These are phyloP conservation scores for Aspergillus homomorphus DNA, from an alignment of 495 filamentous ascomycete genomes.

Conservation along the genomic window DNA sequence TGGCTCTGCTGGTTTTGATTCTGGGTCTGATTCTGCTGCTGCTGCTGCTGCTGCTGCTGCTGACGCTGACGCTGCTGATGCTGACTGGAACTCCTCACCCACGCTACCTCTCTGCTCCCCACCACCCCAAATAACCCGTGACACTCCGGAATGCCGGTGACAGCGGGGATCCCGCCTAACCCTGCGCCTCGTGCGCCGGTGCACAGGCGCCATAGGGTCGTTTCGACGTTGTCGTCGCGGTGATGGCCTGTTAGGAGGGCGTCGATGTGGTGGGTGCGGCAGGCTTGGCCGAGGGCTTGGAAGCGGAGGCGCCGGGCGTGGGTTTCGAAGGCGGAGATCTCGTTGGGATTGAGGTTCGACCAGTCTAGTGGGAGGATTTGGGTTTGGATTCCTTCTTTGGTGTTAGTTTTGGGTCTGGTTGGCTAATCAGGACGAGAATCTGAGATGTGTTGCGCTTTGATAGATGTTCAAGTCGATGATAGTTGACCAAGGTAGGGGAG, in stretches of 20 bases:
- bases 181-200: slow-evolving; percentile 60
- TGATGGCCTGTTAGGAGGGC: slow-evolving; percentile 78
- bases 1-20: slow-evolving; percentile 1
- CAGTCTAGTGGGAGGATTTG: slow-evolving; percentile 52
- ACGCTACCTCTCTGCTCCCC: slow-evolving; percentile 54
- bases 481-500: no score
- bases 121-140: slow-evolving; percentile 67
- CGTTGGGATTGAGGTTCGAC: slow-evolving; percentile 24
- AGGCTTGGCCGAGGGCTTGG: slow-evolving; percentile 61
- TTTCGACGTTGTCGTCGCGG: slow-evolving; percentile 82
- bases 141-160: slow-evolving; percentile 76
- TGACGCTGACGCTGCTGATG: no score
- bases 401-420: no score
- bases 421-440: no score
- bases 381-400: slow-evolving; percentile 43
- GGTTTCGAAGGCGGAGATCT: slow-evolving; percentile 68
- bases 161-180: slow-evolving; percentile 62
- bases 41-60: no score
- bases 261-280: slow-evolving; percentile 42
- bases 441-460: no score
- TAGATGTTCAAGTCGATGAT: no score
- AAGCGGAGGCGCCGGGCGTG: slow-evolving; percentile 74
- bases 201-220: slow-evolving; percentile 71
- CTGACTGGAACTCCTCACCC: slow-evolving; percentile 8
- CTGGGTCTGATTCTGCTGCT: not conserved